These are phyloP conservation scores for Testicularia cyperi DNA, from an alignment of 1,284 basidiomycete species.

Conservation along the genomic window DNA sequence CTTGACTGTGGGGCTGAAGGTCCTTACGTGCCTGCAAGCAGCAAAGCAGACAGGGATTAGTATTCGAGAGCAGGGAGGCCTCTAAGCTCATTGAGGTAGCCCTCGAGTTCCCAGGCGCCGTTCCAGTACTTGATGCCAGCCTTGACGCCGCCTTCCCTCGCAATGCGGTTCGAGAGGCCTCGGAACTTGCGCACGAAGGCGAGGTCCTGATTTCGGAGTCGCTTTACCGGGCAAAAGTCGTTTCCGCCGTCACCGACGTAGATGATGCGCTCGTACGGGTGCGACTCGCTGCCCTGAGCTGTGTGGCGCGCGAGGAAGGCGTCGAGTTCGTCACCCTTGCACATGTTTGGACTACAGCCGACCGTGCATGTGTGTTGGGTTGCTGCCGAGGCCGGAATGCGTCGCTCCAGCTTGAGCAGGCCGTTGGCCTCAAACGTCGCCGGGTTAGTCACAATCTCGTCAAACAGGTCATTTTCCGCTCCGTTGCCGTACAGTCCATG, in stretches of 20 bases:
- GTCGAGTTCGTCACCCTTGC: constrained; percentile 91
- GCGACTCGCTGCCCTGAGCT: constrained; percentile 65
- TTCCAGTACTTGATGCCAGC: constrained; percentile 54
- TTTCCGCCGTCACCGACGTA: constrained; percentile 95
- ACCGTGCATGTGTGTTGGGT: constrained; percentile 75
- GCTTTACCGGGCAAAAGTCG: constrained; percentile 89
- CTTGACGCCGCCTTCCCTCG: constrained; percentile 42
- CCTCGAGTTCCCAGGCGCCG: constrained; percentile 58
- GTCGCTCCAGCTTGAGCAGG: constrained; percentile 74
- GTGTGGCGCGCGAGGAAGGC: constrained; percentile 74
- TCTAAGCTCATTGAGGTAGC: constrained; percentile 26
- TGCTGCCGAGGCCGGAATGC: constrained; percentile 68
- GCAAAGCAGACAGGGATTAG: no score
- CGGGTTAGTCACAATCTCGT: constrained; percentile 88
- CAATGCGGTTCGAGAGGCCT: constrained; percentile 55
- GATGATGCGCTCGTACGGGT: constrained; percentile 76
- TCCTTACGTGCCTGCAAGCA: no score
- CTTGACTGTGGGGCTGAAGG: no score
- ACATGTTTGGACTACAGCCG: constrained; percentile 96
- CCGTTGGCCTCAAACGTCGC: constrained; percentile 77
- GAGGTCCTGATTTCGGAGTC: constrained; percentile 63
- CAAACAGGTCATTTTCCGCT: constrained; percentile 71
- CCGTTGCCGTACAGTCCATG: constrained; percentile 63
- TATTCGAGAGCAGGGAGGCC: constrained; percentile 17
- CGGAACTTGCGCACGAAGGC: constrained; percentile 55